A percentile compares a stretch with the other conserved stretches of the same genome.
These are phyloP conservation scores for Phytophthora melonis DNA, from an alignment of 352 stramenopile species.

Conservation along the genomic window DNA sequence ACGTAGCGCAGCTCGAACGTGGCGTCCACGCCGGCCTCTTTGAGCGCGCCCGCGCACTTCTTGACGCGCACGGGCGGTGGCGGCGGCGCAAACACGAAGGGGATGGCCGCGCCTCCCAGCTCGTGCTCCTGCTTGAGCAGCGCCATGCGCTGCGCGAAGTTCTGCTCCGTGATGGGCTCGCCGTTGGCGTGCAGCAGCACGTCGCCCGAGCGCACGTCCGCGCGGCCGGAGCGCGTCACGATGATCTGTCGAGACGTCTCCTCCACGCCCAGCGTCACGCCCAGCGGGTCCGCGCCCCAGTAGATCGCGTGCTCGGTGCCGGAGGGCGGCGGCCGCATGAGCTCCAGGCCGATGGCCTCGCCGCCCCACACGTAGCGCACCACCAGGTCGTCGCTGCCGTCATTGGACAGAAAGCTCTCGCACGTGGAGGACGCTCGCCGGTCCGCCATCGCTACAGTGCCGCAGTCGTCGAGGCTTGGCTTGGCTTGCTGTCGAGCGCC, in stretches of 20 bases:
- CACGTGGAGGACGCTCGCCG: conserved; percentile 35
- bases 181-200: conserved; percentile 62
- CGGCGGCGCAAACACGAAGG: conserved; percentile 69
- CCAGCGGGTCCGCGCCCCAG: conserved; percentile 60
- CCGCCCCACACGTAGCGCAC: conserved; percentile 70
- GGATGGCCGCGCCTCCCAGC: conserved; percentile 47
- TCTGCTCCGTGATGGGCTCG: conserved; percentile 52
- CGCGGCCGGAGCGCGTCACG: conserved; percentile 65
- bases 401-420: conserved; percentile 51
- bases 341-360: conserved; percentile 62
- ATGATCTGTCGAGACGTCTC: conserved; percentile 72
- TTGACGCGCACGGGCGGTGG: conserved; percentile 69
- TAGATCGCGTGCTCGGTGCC: conserved; percentile 26
- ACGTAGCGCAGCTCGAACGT: conserved; percentile 77
- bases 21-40: conserved; percentile 58
- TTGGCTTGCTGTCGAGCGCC: too few species aligned
- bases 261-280: conserved; percentile 81
- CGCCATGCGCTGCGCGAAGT: conserved; percentile 65
- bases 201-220: conserved; percentile 65
- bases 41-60: conserved; percentile 49
- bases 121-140: conserved; percentile 61
- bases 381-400: conserved; percentile 61
- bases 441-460: conserved; percentile 7
- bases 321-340: conserved; percentile 50
- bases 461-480: too few species aligned